Base-by-base conservation (phyloP, 306 rosid species). In the Morella rubra region DNA sequence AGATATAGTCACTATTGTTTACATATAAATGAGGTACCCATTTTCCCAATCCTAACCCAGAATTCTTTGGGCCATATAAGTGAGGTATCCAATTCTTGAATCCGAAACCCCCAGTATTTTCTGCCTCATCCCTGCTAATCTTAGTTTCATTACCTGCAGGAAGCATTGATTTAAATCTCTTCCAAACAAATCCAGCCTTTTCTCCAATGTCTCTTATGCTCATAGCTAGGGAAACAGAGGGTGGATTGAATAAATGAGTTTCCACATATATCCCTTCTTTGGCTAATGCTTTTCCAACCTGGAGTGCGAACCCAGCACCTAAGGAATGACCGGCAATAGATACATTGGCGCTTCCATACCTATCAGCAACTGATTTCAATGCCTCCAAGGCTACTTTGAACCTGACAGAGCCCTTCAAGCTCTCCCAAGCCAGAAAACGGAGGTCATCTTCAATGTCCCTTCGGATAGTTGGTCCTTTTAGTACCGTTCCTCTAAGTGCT, bases 381-480 rank as follows among this genome's bases (percentile, higher is more conserved):
- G 88, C 90, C 73, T 86, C 88, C 82, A 90, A 74, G 7, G 87
- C 91, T 74, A 46, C 76, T 64, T 89, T 89, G 69, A 92, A 95
- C 84, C 99, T 84, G 14, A 87, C 87, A 42, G 99, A 95, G 1
- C 99, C 99, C 82, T 88, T 89, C 80, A 95, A 83, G 90, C 96
- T 95, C 77, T 95, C 99, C 98, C 99, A 92, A 79, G 97, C 91
- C 27, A 95, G 79, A 73, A 90, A 95, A 15, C 99, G 91, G 44
- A 92, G 97, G 85, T 95, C 99, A n/a, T 94, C 99, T 88, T 89
- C 90, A 0, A 95, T 79, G 58, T 95, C 99, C 78, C 99, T 85
- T 20, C 97, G 60, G 64, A 88, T 79, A 7, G 99, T 88, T 50
- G 86, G 93, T 84, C 96, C 88, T 77, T 88, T 95, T 71, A 95